Conservation (phyloP, 306 rosid genomes). For the Canavalia gladiata region DNA sequence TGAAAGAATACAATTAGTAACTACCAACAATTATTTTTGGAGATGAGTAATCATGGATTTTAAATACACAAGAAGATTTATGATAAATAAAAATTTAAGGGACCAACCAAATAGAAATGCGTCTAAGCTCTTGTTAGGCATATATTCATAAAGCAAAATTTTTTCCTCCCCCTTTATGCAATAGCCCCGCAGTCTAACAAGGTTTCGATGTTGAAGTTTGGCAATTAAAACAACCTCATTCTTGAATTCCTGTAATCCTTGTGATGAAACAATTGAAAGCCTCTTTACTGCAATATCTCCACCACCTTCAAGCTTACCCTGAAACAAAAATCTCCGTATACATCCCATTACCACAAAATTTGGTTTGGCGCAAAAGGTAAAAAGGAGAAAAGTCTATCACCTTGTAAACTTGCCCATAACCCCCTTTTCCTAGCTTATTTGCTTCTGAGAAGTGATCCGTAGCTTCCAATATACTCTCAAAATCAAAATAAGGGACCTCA, state of each 20-base stretch:
- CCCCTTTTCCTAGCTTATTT: slow-evolving; percentile 66
- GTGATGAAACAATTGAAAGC: slow-evolving; percentile 53
- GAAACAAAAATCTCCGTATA: not conserved
- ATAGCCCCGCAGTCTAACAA: slow-evolving; percentile 58
- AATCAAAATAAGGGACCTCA: slow-evolving; percentile 50
- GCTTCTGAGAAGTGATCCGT: slow-evolving; percentile 59
- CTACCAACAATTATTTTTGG: no score
- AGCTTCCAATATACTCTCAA: slow-evolving; percentile 48
- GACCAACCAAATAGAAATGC: slow-evolving; percentile 56
- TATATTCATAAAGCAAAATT: slow-evolving; percentile 56
- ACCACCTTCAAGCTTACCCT: slow-evolving; percentile 51
- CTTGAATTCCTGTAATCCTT: slow-evolving; percentile 60
- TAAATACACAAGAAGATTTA: no score
- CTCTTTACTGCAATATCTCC: slow-evolving; percentile 59
- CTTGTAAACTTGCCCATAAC: slow-evolving; percentile 69
- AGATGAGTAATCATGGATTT: no score
- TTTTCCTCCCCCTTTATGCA: slow-evolving; percentile 54
- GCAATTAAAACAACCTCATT: slow-evolving; percentile 58
- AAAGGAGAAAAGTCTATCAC: slow-evolving; percentile 14
- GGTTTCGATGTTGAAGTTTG: slow-evolving; percentile 60
- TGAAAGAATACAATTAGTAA: no score
- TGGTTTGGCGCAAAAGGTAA: no score
- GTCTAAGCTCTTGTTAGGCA: slow-evolving; percentile 64
- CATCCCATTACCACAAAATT: no score
- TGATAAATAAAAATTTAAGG: not conserved